Evolutionary conservation across 1,284 basidiomycete species (phyloP).

Genomic region (Ustilago sp.): DNA sequence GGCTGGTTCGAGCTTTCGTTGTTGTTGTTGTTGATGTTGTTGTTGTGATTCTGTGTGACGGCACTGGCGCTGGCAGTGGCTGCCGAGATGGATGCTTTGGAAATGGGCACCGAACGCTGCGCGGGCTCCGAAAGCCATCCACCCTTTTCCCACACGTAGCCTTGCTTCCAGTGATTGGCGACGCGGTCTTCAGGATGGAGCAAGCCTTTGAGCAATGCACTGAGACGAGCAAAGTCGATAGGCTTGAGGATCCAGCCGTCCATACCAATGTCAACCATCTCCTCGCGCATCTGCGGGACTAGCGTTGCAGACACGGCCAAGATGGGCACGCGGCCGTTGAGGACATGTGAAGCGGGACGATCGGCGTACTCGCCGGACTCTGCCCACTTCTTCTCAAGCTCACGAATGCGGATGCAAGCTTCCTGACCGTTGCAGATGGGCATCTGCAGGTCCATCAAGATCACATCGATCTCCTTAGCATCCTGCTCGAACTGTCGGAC

Average conservation of each 20-base stretch:
- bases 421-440: constrained; percentile 83
- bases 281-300: constrained; percentile 75
- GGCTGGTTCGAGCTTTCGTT: constrained; percentile 4
- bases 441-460: constrained; percentile 91
- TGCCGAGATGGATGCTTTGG: constrained; percentile 19
- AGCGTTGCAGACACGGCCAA: constrained; percentile 86
- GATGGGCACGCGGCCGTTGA: constrained; percentile 81
- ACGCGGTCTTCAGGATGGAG: constrained; percentile 49
- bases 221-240: constrained; percentile 76
- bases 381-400: constrained; percentile 40
- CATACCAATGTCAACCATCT: constrained; percentile 76
- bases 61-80: constrained; percentile 6
- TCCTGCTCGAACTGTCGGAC: constrained; percentile 76
- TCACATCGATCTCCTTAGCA: constrained; percentile 76
- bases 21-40: neutral
- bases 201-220: constrained; percentile 55
- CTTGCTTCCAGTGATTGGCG: constrained; percentile 56
- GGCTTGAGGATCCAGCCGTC: constrained; percentile 91
- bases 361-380: constrained; percentile 33
- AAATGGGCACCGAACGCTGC: constrained; percentile 31
- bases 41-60: neutral
- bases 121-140: constrained; percentile 63
- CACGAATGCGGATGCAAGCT: constrained; percentile 76
- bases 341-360: constrained; percentile 69
- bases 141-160: constrained; percentile 63